Evolutionary conservation across 192 early-diverging fungal species (phyloP), one percentile per base, ranked within the genome.

Genomic region (Coemansia sp.): DNA sequence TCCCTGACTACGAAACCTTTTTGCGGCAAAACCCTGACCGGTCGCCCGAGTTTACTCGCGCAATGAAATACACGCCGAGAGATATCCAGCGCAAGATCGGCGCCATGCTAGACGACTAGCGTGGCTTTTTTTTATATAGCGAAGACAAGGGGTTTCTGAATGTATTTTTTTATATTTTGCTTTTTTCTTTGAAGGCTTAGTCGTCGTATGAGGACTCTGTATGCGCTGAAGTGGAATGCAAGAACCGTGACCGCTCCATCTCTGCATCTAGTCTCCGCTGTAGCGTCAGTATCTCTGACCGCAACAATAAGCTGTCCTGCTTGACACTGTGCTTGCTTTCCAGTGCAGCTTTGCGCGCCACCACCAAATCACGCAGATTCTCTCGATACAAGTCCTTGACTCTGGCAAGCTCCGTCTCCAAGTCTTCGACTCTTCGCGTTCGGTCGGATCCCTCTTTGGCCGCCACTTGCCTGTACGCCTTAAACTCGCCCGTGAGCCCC

Each of bases 201-300:
- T 38, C 34, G 36, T 38, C 59, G 10, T 38, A 61, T n/a, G 59
- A 61, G 10, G 59, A 61, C 17, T 42, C 66, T n/a, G 74, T 51
- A 5, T 64, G 55, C 19, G 42, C 39, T 21, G 75, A 65, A 7
- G 72, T 65, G 6, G 72, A 48, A 5, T 77, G 75, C 63, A 82
- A 25, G 60, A 82, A 82, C 51, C 74, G 67, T 3, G 80, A 70
- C 31, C 70, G 60, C 63, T 84, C 77, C 73, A 84, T 84, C 59
- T 84, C 81, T 7, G 70, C 76, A 17, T 84, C 81, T n/a, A 84
- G 73, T 58, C 77, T 48, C 67, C 76, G 73, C 64, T 84, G 76
- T 63, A 84, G 73, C 19, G 73, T 67, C 68, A 84, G 42, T 15
- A 84, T 76, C 70, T 84, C 81, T 17, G 81, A 75, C 21, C 81